Evolutionary conservation across 2,329 filamentous ascomycete species (phyloP).

Genomic region (Hyphodiscus sp.): DNA sequence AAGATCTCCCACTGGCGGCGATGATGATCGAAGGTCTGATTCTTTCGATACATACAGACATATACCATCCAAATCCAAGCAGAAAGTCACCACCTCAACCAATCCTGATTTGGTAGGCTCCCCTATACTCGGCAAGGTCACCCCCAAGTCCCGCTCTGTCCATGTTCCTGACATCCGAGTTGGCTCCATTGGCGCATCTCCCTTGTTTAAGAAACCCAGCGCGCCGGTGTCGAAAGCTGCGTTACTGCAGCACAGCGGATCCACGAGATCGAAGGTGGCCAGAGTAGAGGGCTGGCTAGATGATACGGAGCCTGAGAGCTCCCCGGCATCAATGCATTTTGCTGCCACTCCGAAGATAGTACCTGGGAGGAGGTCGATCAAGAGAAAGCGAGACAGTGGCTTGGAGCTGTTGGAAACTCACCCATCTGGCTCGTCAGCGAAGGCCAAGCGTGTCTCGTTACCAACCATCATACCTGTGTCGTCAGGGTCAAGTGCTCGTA

Average conservation of each 20-base stretch:
- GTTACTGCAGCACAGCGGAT: neutral
- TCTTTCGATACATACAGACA: neutral
- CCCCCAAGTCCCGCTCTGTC: neutral
- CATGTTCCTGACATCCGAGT: neutral
- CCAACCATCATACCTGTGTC: neutral
- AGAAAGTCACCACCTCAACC: too few species aligned
- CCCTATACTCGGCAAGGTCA: too few species aligned
- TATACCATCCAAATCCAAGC: too few species aligned
- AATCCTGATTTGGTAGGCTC: too few species aligned
- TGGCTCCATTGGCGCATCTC: neutral
- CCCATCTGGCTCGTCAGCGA: neutral
- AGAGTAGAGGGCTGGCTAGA: conserved; percentile 1
- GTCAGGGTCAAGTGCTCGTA: neutral
- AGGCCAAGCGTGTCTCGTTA: neutral
- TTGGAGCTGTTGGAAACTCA: neutral
- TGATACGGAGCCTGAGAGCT: neutral
- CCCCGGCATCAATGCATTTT: neutral
- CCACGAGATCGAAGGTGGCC: neutral
- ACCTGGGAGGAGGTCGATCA: neutral
- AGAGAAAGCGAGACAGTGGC: neutral
- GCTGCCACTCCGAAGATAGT: neutral
- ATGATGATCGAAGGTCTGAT: neutral
- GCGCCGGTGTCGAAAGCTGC: neutral
- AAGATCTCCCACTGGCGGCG: neutral
- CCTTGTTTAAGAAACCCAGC: neutral